Percentiles rank a stretch among this genome's conserved stretches.
Evolutionary conservation across 176 grass and related monocot genomes (phyloP).

Genomic region (Rhynchospora breviuscula): DNA sequence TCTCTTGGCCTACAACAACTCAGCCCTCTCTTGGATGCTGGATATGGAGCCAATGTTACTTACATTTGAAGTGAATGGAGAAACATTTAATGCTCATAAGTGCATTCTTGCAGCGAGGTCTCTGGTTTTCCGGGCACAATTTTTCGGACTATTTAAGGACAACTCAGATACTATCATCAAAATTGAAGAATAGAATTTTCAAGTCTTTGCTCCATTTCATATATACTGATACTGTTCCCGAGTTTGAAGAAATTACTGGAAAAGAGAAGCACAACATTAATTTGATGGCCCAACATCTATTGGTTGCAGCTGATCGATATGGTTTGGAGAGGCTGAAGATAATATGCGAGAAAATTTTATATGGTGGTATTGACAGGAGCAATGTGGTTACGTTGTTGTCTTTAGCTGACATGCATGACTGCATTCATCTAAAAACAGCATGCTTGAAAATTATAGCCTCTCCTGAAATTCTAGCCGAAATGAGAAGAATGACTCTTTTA

Average conservation of each 20-base stretch:
- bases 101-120: constrained; percentile 15
- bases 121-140: constrained; percentile 11
- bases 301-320: constrained; percentile 14
- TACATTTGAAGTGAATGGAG: neutral
- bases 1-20: constrained; percentile 15
- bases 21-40: constrained; percentile 1
- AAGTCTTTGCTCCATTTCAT: constrained; percentile 26
- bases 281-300: neutral
- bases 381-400: neutral
- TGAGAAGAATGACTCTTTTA: too few relatives aligned
- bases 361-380: neutral
- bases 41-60: constrained; percentile 27
- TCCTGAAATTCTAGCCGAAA: neutral
- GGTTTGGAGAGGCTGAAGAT: constrained; percentile 8
- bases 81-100: constrained; percentile 21
- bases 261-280: neutral
- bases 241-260: neutral
- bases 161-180: neutral
- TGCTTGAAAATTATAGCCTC: neutral
- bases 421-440: neutral
- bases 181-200: constrained; percentile 28
- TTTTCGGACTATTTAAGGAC: constrained; percentile 21
- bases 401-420: constrained; percentile 2
- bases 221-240: neutral
- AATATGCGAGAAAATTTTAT: neutral